Base-by-base conservation (phyloP, 106 monocot genomes). In the Allium fistulosum region DNA sequence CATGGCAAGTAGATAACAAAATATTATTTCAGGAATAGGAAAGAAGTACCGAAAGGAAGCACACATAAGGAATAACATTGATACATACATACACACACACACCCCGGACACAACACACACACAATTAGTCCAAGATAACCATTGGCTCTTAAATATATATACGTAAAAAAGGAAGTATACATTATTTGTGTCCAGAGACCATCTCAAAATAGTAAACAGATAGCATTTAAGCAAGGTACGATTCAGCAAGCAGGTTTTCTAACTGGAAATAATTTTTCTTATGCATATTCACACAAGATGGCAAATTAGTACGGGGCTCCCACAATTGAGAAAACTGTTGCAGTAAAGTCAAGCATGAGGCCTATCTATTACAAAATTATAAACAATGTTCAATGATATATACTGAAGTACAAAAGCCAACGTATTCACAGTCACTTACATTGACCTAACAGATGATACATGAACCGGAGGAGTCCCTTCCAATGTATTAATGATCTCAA, bases 391-490 rank as follows among this genome's bases (percentile, higher is more conserved):
- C 58, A 58, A 58, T 37, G 37, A 37, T 37, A 37, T 37, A 37
- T 37, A 2, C 37, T 37, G 0, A 37, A 37, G 37, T 37, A 37
- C 37, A 37, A 37, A 37, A 37, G 37, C 37, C 37, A 37, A 37
- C 37, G 37, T 37, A 37, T 37, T 18, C n/a, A 18, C 17, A 37
- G 51, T 10, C 7, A 75, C 93, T 86, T 92, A 96, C 96, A 97
- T 67, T 52, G 84, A 89, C 46, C 80, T 81, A 14, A 82, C 84
- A 70, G 92, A 70, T 27, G 88, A 80, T 78, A 92, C 80, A 75
- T 92, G 88, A 16, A 92, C 92, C n/a, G 96, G 92, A 63, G 92
- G 92, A 55, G 77, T 80, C 69, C 88, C 79, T 81, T 97, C 96
- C 63, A 97, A 51, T 51, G 85, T 75, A 75, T 79, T 88, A 69